phyloP scores from a whole-genome alignment of 352 stramenopile species.

The Phytopythium helicoides region DNA sequence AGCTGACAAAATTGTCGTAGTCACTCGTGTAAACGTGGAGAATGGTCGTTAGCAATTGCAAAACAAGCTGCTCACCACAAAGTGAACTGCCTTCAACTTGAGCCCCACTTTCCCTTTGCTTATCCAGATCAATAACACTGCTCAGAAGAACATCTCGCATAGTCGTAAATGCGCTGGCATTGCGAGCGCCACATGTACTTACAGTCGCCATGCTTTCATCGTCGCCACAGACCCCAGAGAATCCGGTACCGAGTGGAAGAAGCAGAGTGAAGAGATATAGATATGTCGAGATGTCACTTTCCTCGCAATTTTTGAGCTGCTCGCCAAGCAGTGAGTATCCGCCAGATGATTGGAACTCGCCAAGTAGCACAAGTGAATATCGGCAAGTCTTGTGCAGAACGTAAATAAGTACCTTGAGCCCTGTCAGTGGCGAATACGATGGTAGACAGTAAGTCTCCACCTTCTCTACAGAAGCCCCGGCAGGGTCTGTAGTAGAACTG shows the following conservation, averaged over 20 bases:
- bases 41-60: conserved; percentile 64
- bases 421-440: conserved; percentile 47
- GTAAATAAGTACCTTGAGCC: conserved; percentile 52
- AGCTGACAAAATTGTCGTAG: conserved; percentile 66
- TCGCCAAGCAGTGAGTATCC: conserved; percentile 54
- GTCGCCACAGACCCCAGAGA: conserved; percentile 27
- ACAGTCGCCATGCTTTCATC: conserved; percentile 39
- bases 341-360: conserved; percentile 62
- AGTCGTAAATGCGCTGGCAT: conserved; percentile 54
- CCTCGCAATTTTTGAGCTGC: conserved; percentile 37
- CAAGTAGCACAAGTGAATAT: conserved; percentile 57
- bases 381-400: conserved; percentile 63
- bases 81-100: neutral
- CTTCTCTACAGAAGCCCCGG: conserved; percentile 2
- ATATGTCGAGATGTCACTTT: conserved; percentile 38
- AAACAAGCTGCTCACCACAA: conserved; percentile 41
- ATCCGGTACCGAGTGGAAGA: conserved; percentile 54
- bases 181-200: conserved; percentile 48
- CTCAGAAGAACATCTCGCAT: conserved; percentile 69
- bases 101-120: conserved; percentile 4
- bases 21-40: conserved; percentile 71
- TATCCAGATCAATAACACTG: conserved; percentile 30
- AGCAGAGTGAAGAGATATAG: conserved; percentile 55
- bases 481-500: neutral
- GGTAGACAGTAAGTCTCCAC: conserved; percentile 26